Evolutionary conservation across 2,329 filamentous ascomycete genomes (phyloP).

Genomic region (Aspergillus japonicus): DNA sequence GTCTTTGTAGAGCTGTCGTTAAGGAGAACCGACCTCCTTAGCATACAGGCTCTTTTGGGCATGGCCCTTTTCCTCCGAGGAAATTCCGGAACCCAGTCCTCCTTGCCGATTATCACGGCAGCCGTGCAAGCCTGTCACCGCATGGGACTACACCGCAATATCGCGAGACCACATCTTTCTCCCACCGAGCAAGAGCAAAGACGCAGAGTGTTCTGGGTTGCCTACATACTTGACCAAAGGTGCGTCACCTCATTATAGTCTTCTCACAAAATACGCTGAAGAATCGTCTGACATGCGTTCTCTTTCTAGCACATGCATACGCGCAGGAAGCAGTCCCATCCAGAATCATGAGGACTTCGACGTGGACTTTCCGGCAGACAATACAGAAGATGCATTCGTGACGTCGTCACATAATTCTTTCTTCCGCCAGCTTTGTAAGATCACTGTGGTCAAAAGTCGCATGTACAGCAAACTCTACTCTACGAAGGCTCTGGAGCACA

Average conservation of each 20-base stretch:
- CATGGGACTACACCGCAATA: conserved; percentile 88
- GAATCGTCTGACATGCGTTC: background rate
- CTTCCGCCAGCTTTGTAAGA: conserved; percentile 88
- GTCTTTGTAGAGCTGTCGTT: conserved; percentile 87
- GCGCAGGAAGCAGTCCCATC: conserved; percentile 64
- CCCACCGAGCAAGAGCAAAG: conserved; percentile 86
- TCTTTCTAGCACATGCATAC: conserved; percentile 48
- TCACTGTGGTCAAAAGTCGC: conserved; percentile 82
- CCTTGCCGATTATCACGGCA: conserved; percentile 81
- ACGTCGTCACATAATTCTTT: conserved; percentile 84
- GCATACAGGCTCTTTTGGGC: conserved; percentile 85
- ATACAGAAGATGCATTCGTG: conserved; percentile 82
- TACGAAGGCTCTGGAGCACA: conserved; percentile 80
- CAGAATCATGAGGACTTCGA: conserved; percentile 82
- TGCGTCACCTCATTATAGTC: conserved; percentile 25
- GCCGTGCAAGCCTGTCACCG: conserved; percentile 85
- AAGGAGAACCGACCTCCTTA: conserved; percentile 88
- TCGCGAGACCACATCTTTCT: conserved; percentile 83
- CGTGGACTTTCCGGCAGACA: conserved; percentile 83
- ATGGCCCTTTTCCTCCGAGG: conserved; percentile 93
- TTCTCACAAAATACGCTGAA: background rate
- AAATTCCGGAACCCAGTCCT: conserved; percentile 88
- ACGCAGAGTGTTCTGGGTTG: conserved; percentile 72
- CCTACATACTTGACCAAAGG: conserved; percentile 69
- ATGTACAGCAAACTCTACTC: conserved; percentile 90